Percentiles rank a stretch among this genome's conserved stretches.
These are phyloP conservation scores for Silene noctiflora DNA, from an alignment of 179 eudicot genomes.

Conservation along the genomic window DNA sequence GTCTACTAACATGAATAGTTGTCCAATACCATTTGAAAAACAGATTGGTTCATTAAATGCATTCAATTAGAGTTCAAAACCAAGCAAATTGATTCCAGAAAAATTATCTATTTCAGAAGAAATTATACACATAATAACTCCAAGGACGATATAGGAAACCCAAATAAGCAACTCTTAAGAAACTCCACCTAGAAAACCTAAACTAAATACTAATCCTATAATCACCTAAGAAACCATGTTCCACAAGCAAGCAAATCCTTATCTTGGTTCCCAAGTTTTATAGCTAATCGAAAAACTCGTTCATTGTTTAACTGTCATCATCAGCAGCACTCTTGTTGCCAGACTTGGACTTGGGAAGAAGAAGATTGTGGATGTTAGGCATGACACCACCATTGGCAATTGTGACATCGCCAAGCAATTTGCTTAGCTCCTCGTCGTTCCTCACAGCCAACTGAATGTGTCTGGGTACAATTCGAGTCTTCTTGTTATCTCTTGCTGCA, in stretches of 20 bases:
- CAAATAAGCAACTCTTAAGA: neutral
- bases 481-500: conserved; percentile 47
- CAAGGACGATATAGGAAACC: too few relatives aligned
- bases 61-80: too few relatives aligned
- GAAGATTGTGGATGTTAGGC: conserved; percentile 37
- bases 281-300: too few relatives aligned
- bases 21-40: too few relatives aligned
- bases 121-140: too few relatives aligned
- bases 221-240: neutral
- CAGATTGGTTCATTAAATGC: too few relatives aligned
- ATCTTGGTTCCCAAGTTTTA: too few relatives aligned
- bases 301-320: conserved; percentile 29
- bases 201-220: neutral
- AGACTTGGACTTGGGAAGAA: conserved; percentile 32
- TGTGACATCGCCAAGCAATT: conserved; percentile 40
- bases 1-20: too few relatives aligned
- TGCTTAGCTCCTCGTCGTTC: conserved; percentile 42
- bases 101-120: too few relatives aligned
- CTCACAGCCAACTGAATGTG: conserved; percentile 42
- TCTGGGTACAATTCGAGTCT: conserved; percentile 38
- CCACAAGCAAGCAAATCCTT: too few relatives aligned
- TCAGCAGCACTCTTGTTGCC: conserved; percentile 43
- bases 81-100: too few relatives aligned
- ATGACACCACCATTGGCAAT: conserved; percentile 33
- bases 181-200: neutral